Evolutionary conservation across 805 yeast species (phyloP).

Genomic region (Sugiyamaella chiloensis): DNA sequence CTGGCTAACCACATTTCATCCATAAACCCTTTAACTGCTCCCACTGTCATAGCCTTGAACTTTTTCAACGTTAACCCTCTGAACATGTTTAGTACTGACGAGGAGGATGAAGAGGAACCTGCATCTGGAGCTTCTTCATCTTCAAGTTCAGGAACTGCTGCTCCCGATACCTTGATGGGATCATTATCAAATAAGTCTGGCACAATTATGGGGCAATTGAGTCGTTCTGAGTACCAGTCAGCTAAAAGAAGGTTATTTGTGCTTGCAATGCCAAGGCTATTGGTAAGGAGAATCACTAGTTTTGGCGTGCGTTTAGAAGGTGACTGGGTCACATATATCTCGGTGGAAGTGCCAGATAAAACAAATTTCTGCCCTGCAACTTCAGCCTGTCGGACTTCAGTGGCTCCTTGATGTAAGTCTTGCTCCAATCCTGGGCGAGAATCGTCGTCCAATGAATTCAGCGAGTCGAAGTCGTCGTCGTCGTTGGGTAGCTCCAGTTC

Average conservation of each 20-base stretch:
- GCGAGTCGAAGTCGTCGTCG: no score
- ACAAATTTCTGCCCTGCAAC: slow-evolving; percentile 24
- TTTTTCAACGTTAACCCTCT: slow-evolving; percentile 14
- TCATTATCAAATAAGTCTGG: slow-evolving; percentile 33
- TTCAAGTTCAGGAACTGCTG: slow-evolving; percentile 14
- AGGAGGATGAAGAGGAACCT: neutral
- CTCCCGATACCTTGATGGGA: slow-evolving; percentile 28
- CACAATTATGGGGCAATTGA: slow-evolving; percentile 30
- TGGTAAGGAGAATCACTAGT: slow-evolving; percentile 29
- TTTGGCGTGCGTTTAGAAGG: slow-evolving; percentile 11
- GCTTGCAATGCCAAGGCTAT: slow-evolving; percentile 33
- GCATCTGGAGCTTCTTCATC: neutral
- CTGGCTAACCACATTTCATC: slow-evolving; percentile 37
- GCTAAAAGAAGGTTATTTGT: slow-evolving; percentile 30
- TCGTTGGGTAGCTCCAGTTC: no score
- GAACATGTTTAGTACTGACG: neutral
- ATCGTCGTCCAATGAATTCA: no score
- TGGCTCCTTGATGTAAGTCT: no score
- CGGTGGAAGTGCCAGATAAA: slow-evolving; percentile 22
- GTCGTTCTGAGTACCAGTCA: slow-evolving; percentile 28
- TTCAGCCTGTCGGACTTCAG: neutral
- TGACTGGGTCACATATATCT: slow-evolving; percentile 24
- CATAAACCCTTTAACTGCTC: slow-evolving; percentile 31
- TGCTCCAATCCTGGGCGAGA: no score
- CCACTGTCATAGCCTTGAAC: slow-evolving; percentile 27